Base-by-base conservation (phyloP, 1,139 yeast species). In the Diutina catenulata region DNA sequence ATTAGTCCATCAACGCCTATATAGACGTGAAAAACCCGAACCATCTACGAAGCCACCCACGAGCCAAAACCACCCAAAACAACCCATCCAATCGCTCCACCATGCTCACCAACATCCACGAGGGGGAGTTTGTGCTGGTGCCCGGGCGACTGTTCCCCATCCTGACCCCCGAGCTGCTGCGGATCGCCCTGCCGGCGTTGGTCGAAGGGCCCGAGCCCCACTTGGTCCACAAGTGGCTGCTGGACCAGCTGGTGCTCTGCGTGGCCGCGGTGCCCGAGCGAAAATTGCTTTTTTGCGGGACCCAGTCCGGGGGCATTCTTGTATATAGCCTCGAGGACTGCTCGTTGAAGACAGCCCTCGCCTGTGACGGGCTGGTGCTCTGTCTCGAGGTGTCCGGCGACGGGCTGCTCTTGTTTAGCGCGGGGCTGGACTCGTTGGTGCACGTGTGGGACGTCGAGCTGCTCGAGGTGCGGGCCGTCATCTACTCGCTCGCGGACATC, bases 361-460 rank as follows among this genome's bases (percentile, higher is more conserved):
- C 81, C 13, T 87, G 83, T 52, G 65, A 76, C 0, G 78, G 84
- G 2, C 77, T 94, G 15, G 83, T 91, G 5, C 64, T 87, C 36
- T 79, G 88, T 49, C 58, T 84, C 42, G 63, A 74, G 13, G 61
- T 77, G 40, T 72, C 77, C 19, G 59, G 60, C 6, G 76, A 76
- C 46, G 87, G 79, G 48, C 64, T 67, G 37, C 66, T 64, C 38
- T 65, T 91, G 38, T 81, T 91, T 49, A 76, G 91, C 27, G 95
- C 94, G 1, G 94, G 95, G 1, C 78, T 93, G 3, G 98, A 91
- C 54, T 86, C 96, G 2, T 62, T 88, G 37, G 80, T 91, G 24
- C 81, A 86, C 50, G 77, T 86, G 0, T 91, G 95, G 93, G 76
- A 80, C 43, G 59, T 83, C 23, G 35, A 31, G 13, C 9, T 13